phyloP scores from a whole-genome alignment of 805 yeast species.

The Wickerhamomyces bisporus region DNA sequence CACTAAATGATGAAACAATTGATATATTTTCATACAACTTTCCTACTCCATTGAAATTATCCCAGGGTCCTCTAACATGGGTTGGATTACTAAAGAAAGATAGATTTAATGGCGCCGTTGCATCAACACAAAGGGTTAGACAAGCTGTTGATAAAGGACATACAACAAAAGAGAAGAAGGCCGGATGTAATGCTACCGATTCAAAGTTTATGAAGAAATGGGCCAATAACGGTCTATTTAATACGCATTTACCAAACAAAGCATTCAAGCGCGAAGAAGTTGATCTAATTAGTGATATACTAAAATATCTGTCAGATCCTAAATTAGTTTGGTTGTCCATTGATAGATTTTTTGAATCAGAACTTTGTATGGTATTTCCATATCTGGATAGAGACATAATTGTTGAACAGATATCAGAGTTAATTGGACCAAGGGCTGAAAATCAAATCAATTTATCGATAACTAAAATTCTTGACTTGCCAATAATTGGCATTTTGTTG shows the following conservation, averaged over 20 bases:
- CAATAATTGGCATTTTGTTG: background rate
- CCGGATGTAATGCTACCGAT: background rate
- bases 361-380: background rate
- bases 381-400: background rate
- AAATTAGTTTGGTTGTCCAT: background rate
- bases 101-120: background rate
- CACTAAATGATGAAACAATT: background rate
- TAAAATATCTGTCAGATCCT: background rate
- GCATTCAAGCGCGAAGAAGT: background rate
- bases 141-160: background rate
- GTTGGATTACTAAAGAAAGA: background rate
- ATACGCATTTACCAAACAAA: background rate
- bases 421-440: background rate
- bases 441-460: background rate
- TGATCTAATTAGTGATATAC: background rate
- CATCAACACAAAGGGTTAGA: background rate
- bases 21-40: background rate
- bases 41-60: background rate
- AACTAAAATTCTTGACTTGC: background rate
- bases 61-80: background rate
- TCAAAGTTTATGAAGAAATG: background rate
- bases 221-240: background rate
- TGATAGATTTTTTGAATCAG: background rate
- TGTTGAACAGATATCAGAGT: background rate
- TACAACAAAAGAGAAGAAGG: background rate